Evolutionary conservation across 2,329 filamentous ascomycete genomes (phyloP), one percentile per base, ranked within the genome.

Genomic region (Byssochlamys sp.): DNA sequence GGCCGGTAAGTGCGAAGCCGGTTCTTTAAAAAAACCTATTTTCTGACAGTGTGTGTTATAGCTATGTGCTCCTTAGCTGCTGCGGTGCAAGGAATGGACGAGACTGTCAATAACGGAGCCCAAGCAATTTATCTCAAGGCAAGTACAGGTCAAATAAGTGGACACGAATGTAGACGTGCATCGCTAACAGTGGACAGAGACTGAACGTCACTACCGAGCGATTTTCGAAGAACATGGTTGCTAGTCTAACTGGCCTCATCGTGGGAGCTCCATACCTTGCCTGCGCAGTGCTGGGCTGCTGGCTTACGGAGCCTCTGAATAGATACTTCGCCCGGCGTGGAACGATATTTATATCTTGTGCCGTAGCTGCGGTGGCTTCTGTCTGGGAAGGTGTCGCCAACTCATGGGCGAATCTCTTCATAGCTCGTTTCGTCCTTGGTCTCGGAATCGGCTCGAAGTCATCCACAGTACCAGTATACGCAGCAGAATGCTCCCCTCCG

Each of bases 51-150:
- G 11, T 6, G 9, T n/a, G n/a, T 27, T 48, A 67, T 71, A 64
- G 70, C 75, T 25, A 75, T 81, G 63, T 80, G 78, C 64, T 79
- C 80, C 2, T 72, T 82, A 27, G 80, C 78, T 2, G 80, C 81
- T 2, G 80, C 80, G 5, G 79, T 82, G 9, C 83, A 77, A 70
- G 78, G 75, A 7, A 79, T 79, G 78, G 78, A 80, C 57, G 75
- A 80, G 56, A 79, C 77, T 0, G 76, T 74, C 33, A 77, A 78
- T 59, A 80, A 80, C 56, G 77, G 77, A 31, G 75, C 77, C 3
- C 72, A 75, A 55, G 66, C 65, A 0, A 68, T 73, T 33, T 73
- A 73, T 55, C 60, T 71, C 10, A 66, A 65, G 53, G 69, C 69
- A 61, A 28, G 55, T 48, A 19, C 26, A 25, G 10, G 1, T 1